These are phyloP conservation scores for Thalia dealbata DNA, from an alignment of 176 grass and related monocot genomes.

Conservation along the genomic window DNA sequence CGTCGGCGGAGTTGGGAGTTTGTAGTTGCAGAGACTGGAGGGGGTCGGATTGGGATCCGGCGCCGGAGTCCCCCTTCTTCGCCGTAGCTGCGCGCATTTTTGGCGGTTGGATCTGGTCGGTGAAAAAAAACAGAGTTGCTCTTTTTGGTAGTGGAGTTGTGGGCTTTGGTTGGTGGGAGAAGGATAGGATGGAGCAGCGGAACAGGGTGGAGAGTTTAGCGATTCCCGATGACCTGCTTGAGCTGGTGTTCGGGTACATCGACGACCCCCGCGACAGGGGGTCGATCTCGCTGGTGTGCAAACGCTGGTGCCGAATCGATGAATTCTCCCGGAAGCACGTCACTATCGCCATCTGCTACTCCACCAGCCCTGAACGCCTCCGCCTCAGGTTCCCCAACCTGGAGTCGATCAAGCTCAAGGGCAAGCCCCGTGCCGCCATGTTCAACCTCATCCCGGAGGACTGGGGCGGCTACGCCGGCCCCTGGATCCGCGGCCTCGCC, in stretches of 20 bases:
- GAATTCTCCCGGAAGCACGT: slow-evolving; percentile 60
- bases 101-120: background rate
- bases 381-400: slow-evolving; percentile 61
- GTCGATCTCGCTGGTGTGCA: slow-evolving; percentile 75
- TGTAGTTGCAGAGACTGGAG: background rate
- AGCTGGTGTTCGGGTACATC: slow-evolving; percentile 50
- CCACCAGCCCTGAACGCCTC: slow-evolving; percentile 58
- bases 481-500: slow-evolving; percentile 4
- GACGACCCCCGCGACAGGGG: slow-evolving; percentile 81
- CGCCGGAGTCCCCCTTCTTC: background rate
- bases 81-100: background rate
- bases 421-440: slow-evolving; percentile 82
- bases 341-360: slow-evolving; percentile 81
- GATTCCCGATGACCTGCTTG: slow-evolving; percentile 54
- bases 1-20: background rate
- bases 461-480: slow-evolving; percentile 57
- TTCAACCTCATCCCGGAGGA: slow-evolving; percentile 83
- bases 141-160: background rate
- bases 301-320: slow-evolving; percentile 54
- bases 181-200: background rate
- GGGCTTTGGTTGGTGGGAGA: background rate
- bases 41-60: background rate
- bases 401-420: slow-evolving; percentile 79
- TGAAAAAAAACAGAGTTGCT: too few relatives aligned
- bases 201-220: slow-evolving; percentile 44